Conservation (phyloP, 2,329 filamentous ascomycete genomes). For the Pestalotiopsis sp. region DNA sequence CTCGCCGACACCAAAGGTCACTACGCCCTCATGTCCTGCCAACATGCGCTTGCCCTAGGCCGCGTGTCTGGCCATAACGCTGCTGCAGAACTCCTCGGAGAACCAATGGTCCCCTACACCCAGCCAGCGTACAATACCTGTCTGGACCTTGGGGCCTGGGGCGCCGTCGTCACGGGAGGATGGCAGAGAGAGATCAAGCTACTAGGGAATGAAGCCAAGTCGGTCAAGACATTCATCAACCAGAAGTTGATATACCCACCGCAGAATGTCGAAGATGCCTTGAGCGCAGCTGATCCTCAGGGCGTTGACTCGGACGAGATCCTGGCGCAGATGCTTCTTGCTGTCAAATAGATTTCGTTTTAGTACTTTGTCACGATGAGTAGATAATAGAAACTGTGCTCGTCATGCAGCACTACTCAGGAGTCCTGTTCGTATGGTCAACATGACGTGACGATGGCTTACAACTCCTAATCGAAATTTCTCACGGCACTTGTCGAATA, state of each 20-base stretch:
- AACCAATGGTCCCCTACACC: constrained; percentile 24
- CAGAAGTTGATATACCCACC: constrained; percentile 35
- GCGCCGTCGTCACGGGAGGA: constrained; percentile 28
- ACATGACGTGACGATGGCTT: background rate
- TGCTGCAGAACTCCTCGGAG: constrained; percentile 32
- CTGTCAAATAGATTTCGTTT: background rate
- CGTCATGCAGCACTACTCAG: background rate
- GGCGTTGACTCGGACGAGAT: background rate
- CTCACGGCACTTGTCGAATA: no score
- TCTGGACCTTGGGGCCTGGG: constrained; percentile 37
- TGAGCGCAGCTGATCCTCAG: constrained; percentile 25
- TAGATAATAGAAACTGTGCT: background rate
- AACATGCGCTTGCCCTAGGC: constrained; percentile 38
- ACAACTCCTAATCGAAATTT: background rate
- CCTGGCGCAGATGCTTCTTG: background rate
- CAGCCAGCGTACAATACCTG: constrained; percentile 34
- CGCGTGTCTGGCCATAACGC: constrained; percentile 35
- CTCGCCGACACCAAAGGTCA: constrained; percentile 26
- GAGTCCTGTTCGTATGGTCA: background rate
- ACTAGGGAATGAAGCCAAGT: constrained; percentile 30
- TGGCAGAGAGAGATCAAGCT: constrained; percentile 33
- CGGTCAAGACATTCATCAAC: constrained; percentile 35
- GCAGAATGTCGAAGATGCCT: constrained; percentile 19
- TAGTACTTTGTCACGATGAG: background rate
- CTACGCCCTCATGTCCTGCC: constrained; percentile 38